A percentile compares a stretch with the other conserved stretches of the same genome.
These are phyloP conservation scores for Linum tenue DNA, from an alignment of 345 rosid genomes.

Conservation along the genomic window DNA sequence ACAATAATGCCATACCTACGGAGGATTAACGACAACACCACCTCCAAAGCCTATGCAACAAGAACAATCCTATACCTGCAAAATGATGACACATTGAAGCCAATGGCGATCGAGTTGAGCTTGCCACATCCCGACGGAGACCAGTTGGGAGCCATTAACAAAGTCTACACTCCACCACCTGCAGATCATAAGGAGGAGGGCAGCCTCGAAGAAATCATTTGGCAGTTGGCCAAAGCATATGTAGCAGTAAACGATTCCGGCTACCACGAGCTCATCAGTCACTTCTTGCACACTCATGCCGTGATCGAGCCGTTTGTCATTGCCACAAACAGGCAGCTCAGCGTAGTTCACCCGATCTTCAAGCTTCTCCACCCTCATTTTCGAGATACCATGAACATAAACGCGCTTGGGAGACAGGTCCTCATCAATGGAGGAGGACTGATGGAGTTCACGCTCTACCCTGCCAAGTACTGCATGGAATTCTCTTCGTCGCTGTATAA, in stretches of 20 bases:
- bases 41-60: slow-evolving; percentile 3
- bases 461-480: slow-evolving; percentile 56
- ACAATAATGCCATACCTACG: slow-evolving; percentile 7
- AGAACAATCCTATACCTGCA: slow-evolving; percentile 3
- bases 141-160: slow-evolving; percentile 1
- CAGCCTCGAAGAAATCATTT: slow-evolving; percentile 13
- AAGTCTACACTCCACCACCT: slow-evolving; percentile 20
- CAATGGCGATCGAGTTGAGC: slow-evolving; percentile 5
- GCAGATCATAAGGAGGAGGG: background rate
- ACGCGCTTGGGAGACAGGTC: slow-evolving; percentile 50
- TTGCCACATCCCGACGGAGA: slow-evolving; percentile 18
- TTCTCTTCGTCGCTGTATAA: slow-evolving; percentile 44
- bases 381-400: slow-evolving; percentile 74
- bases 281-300: slow-evolving; percentile 55
- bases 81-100: slow-evolving; percentile 5
- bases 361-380: slow-evolving; percentile 75
- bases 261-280: slow-evolving; percentile 29
- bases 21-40: background rate
- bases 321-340: slow-evolving; percentile 69
- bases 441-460: slow-evolving; percentile 54
- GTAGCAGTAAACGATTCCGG: slow-evolving; percentile 25
- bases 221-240: slow-evolving; percentile 33
- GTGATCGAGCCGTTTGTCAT: slow-evolving; percentile 61
- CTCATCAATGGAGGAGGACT: slow-evolving; percentile 55
- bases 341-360: slow-evolving; percentile 67